Evolutionary conservation across 768 basidiomycete genomes (phyloP).

Genomic region (Kwoniella sp.): DNA sequence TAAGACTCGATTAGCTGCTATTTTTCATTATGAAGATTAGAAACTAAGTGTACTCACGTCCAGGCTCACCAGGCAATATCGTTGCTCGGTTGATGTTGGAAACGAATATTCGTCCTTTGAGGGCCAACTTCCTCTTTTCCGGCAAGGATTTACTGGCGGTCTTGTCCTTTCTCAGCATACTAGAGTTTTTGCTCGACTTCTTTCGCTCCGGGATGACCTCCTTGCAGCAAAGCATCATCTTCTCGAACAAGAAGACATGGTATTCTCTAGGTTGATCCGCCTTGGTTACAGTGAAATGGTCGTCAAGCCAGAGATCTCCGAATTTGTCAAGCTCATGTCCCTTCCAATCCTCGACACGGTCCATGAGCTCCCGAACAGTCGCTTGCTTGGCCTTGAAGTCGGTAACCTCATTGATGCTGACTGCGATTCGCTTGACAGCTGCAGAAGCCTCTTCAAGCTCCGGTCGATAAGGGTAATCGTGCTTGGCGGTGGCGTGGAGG

Average conservation of each 20-base stretch:
- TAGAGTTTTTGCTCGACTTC: constrained; percentile 77
- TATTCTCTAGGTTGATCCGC: constrained; percentile 96
- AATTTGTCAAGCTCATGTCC: constrained; percentile 94
- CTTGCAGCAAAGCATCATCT: constrained; percentile 98
- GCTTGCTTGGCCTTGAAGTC: constrained; percentile 84
- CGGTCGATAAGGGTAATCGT: constrained; percentile 57
- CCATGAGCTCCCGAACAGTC: constrained; percentile 81
- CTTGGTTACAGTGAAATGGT: constrained; percentile 93
- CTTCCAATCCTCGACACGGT: constrained; percentile 97
- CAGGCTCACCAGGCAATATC: constrained; percentile 64
- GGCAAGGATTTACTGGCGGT: constrained; percentile 65
- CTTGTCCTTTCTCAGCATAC: constrained; percentile 77
- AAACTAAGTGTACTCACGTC: constrained; percentile 57
- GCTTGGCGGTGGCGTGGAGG: constrained; percentile 43
- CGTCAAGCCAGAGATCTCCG: constrained; percentile 89
- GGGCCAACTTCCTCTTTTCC: constrained; percentile 75
- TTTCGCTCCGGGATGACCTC: constrained; percentile 68
- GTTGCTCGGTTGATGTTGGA: constrained; percentile 88
- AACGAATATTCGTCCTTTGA: constrained; percentile 96
- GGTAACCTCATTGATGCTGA: constrained; percentile 94
- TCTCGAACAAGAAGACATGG: constrained; percentile 97
- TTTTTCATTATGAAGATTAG: constrained; percentile 2
- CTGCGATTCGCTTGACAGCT: constrained; percentile 88
- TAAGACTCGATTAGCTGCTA: constrained; percentile 15
- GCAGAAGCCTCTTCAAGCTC: constrained; percentile 82